A percentile compares a stretch with the other conserved stretches of the same genome.
These are phyloP conservation scores for Rhodotorula paludigena DNA, from an alignment of 768 basidiomycete genomes.

Conservation along the genomic window DNA sequence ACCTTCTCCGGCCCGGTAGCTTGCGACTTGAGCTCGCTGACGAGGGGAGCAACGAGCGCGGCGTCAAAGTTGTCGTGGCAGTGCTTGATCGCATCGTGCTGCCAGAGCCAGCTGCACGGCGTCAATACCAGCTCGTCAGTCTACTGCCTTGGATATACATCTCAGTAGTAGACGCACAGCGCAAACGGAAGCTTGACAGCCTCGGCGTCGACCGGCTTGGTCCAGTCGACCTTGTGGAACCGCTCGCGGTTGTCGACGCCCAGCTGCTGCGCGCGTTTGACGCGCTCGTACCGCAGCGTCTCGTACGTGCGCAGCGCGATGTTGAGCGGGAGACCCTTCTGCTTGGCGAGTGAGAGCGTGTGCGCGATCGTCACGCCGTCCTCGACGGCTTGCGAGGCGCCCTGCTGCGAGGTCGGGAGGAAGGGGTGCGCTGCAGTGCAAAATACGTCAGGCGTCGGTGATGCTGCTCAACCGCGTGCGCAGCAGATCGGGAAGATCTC, in stretches of 20 bases:
- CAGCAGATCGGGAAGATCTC: not conserved
- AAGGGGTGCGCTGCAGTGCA: conserved; percentile 43
- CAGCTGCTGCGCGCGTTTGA: conserved; percentile 13
- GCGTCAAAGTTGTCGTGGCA: not conserved
- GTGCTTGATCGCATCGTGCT: conserved; percentile 13
- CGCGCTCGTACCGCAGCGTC: conserved; percentile 16
- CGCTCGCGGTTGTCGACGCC: conserved; percentile 9
- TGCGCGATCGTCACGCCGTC: conserved; percentile 43
- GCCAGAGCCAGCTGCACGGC: not conserved
- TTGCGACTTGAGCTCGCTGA: not conserved
- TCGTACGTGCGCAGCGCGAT: conserved; percentile 16
- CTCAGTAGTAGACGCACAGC: not conserved
- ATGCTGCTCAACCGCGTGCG: not conserved
- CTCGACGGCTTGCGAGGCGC: conserved; percentile 42
- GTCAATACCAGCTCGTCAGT: too few relatives aligned
- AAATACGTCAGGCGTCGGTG: too few relatives aligned
- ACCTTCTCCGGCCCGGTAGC: not conserved
- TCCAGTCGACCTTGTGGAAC: not conserved
- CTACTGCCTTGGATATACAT: not conserved
- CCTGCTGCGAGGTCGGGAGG: conserved; percentile 44
- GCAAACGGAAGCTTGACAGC: conserved; percentile 5
- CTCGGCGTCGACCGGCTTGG: conserved; percentile 1
- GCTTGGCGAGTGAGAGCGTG: conserved; percentile 39
- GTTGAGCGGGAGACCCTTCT: conserved; percentile 22
- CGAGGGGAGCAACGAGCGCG: not conserved